Conservation (phyloP, 2,329 filamentous ascomycete species). For the Xylaria hypoxylon region DNA sequence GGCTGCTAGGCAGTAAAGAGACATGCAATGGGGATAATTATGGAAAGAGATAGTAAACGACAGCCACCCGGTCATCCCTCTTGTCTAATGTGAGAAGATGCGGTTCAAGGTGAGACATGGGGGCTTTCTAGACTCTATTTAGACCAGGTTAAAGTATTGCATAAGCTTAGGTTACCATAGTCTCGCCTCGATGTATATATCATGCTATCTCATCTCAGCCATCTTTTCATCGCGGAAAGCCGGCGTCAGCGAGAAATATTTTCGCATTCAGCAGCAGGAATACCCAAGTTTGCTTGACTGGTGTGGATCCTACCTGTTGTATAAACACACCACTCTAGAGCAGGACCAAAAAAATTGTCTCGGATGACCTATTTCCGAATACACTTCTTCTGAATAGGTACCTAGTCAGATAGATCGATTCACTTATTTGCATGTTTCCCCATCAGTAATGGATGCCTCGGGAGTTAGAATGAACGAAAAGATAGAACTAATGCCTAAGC, state of each 20-base stretch:
- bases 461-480: too few relatives aligned
- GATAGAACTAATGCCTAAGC: neutral
- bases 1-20: constrained; percentile 79
- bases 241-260: neutral
- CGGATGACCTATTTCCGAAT: neutral
- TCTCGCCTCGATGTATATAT: constrained; percentile 28
- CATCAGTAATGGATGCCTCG: neutral
- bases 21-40: too few relatives aligned
- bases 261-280: neutral
- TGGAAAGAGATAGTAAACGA: neutral
- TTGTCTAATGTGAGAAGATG: neutral
- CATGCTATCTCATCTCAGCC: constrained; percentile 8
- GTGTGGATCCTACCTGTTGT: neutral
- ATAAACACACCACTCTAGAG: constrained; percentile 5
- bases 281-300: neutral
- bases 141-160: neutral
- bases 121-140: neutral
- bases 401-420: too few relatives aligned
- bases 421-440: neutral
- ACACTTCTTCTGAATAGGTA: too few relatives aligned
- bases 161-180: neutral
- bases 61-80: neutral
- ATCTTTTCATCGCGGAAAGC: constrained; percentile 3
- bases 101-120: neutral
- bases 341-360: neutral